Base-by-base conservation (phyloP, 371 early-diverging fungal genomes). In the Syncephalastrum racemosum region DNA sequence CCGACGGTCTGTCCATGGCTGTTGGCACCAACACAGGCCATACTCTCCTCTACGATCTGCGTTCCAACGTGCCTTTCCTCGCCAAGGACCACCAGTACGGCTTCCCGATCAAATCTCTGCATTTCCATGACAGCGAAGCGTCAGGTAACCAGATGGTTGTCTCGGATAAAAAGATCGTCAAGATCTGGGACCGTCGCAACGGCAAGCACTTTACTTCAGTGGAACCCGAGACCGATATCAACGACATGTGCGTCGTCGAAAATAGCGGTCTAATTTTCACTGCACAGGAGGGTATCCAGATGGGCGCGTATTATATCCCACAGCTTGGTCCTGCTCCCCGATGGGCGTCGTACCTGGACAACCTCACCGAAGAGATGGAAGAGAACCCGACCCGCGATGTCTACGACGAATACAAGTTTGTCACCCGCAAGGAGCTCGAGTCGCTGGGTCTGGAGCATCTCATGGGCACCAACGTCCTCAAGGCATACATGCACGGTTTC, bases 401-500 rank as follows among this genome's bases (percentile, higher is more conserved):
- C 19, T 98, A 96, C 79, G 97, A 97, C 68, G 94, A 98, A 69
- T 97, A 95, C 87, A 97, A 96, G 72, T 98, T 98, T 79, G 88
- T 97, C 36, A 92, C 94, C 4, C 86, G 92, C 60, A 88, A 91
- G 63, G 99, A 98, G 60, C 84, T 98, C 8, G 68, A 84, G 19
- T 72, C 80, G n/a, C 83, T 98, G 54, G 91, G 93, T 15, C 75
- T 98, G 70, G 93, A 94, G 48, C 95, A 97, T 62, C 82, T 96
- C 27, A 80, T 98, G 61, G 99, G 98, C 43, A 92, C 96, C 59
- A 88, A 92, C 59, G 85, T 95, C 4, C 84, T 97, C 69, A 93
- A 91, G 66, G 94, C 97, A 0, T 98, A 98, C 63, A 97, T 98
- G 98, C 98, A 98, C 71, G 98, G 98, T 59, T 98, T 92, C 90